phyloP scores from a whole-genome alignment of 768 basidiomycete genomes.

The Panellus pusillus region DNA sequence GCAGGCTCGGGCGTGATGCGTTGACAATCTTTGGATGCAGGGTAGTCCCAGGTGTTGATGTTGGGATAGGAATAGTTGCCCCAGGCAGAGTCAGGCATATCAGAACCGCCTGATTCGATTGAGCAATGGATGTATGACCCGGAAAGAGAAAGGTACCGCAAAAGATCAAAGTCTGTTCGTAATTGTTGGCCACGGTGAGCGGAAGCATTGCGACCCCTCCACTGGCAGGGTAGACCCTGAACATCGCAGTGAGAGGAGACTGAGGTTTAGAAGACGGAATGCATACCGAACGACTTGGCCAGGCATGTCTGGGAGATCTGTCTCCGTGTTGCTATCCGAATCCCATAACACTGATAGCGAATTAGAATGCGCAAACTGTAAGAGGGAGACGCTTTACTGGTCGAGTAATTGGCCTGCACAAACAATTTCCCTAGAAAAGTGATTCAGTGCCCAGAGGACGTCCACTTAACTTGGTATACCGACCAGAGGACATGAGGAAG shows the following conservation, averaged over 20 bases:
- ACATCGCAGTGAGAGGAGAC: too few species aligned
- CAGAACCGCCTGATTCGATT: neutral
- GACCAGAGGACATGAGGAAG: conserved; percentile 71
- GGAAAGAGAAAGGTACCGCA: conserved; percentile 57
- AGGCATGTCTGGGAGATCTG: conserved; percentile 70
- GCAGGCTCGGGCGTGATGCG: conserved; percentile 83
- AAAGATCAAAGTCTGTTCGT: conserved; percentile 81
- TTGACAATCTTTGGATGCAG: conserved; percentile 73
- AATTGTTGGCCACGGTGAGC: conserved; percentile 86
- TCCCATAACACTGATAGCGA: conserved; percentile 47
- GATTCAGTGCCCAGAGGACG: too few species aligned
- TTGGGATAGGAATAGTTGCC: conserved; percentile 76
- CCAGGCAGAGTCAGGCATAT: conserved; percentile 70
- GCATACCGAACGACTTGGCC: conserved; percentile 56
- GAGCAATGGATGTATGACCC: too few species aligned
- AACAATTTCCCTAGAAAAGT: conserved; percentile 49
- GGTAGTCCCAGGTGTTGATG: conserved; percentile 71
- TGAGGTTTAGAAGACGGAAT: too few species aligned
- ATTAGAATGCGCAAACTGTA: conserved; percentile 7
- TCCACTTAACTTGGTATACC: too few species aligned
- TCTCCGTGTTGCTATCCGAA: conserved; percentile 55
- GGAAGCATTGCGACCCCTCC: conserved; percentile 90
- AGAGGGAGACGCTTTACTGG: conserved; percentile 44
- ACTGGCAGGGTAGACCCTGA: conserved; percentile 35
- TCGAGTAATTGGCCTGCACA: conserved; percentile 79